phyloP scores from a whole-genome alignment of 2,329 filamentous ascomycete species.

The Grosmannia clavigera region DNA sequence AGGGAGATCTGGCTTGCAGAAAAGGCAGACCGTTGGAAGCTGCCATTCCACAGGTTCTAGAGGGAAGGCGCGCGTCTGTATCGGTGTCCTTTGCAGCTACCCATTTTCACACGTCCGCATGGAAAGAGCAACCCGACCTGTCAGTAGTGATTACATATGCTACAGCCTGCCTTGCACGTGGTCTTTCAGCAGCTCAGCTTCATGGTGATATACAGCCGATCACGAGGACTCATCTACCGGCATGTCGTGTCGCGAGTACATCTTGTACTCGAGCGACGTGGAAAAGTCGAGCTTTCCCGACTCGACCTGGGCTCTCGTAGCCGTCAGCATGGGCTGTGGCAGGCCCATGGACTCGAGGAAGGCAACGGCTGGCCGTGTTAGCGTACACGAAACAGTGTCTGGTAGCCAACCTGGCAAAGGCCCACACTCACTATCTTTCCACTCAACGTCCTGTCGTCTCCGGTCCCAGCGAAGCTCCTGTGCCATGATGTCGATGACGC shows the following conservation, averaged over 20 bases:
- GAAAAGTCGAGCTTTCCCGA: constrained; percentile 45
- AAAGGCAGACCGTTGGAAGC: not conserved
- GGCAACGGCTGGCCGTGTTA: constrained; percentile 25
- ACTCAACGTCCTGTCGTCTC: constrained; percentile 63
- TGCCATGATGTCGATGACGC: constrained; percentile 79
- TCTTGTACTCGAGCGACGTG: constrained; percentile 45
- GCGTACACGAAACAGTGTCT: not conserved
- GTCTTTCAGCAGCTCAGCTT: not conserved
- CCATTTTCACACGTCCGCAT: not conserved
- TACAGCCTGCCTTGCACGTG: not conserved
- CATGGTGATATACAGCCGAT: too few species aligned
- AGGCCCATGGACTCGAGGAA: constrained; percentile 56
- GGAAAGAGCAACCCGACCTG: not conserved
- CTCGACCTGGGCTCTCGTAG: constrained; percentile 49
- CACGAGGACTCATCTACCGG: constrained; percentile 22
- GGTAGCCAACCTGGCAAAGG: too few species aligned
- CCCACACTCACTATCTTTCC: constrained; percentile 45
- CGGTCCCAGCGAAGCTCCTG: constrained; percentile 70
- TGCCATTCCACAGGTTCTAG: not conserved
- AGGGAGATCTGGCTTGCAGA: too few species aligned
- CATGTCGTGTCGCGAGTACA: constrained; percentile 49
- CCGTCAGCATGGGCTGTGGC: constrained; percentile 42
- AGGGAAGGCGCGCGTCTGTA: not conserved
- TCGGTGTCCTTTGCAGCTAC: not conserved
- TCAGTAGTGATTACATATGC: not conserved